Base-by-base conservation (phyloP, 805 yeast species). In the Candida mattraensis region DNA sequence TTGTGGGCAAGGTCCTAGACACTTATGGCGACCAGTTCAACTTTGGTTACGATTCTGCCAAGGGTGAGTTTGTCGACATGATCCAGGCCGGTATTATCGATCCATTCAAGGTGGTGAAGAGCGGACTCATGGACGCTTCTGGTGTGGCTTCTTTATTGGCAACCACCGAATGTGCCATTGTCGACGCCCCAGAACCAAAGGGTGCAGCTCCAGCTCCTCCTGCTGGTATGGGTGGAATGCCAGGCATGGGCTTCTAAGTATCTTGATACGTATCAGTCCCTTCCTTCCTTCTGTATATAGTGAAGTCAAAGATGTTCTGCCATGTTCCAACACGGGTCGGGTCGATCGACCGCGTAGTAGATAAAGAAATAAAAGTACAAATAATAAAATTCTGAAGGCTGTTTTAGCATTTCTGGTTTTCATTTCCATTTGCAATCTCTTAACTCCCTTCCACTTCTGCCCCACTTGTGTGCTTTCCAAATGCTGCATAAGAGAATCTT, bases 121-220 rank as follows among this genome's bases (percentile, higher is more conserved):
- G 87, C 56, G 97, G 98, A 45, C 74, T 93, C 58, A 87, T 87
- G 39, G 98, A 93, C 58, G 98, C 99, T 44, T 77, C 95, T 33
- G 96, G 98, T 72, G 97, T 93, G 46, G 98, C 99, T 30, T 87
- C 96, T 19, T 74, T 93, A 63, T 76, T 93, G 64, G 97, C 98
- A 48, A 91, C 98, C 41, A 91, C 99, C 47, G 99, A 93, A 72
- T 94, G 96, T 65, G 97, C 97, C 47, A 87, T 93, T 58, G 96
- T 88, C 42, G 96, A 85, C 54, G 96, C 94, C 48, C 95, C 97
- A 54, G 83, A 79, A 66, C 93, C 91, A 57, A 69, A 72, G 67
- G 68, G 67, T 47, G 56, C 75, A 27, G 65, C 76, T 39, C 66
- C 78, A 40, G 75, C 76, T 47, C 70, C 74, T 50, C 74, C 70